Percentiles rank a stretch among this genome's conserved stretches.
Evolutionary conservation across 257 asterid species (phyloP).

Genomic region (Ballota nigra): DNA sequence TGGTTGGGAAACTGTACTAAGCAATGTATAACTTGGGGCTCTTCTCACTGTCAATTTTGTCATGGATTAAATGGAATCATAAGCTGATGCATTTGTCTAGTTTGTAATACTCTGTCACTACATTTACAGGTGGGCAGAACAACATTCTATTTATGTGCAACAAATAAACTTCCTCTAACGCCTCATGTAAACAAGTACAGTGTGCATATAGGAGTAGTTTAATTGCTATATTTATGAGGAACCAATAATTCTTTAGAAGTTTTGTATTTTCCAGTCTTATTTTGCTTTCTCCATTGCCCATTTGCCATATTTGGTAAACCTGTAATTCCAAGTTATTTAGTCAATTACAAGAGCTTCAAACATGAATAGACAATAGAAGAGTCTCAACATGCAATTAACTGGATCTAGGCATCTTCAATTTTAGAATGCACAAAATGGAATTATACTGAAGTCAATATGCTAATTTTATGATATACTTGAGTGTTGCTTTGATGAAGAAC

Average conservation of each 20-base stretch:
- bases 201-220: neutral
- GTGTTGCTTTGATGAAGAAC: neutral
- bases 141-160: neutral
- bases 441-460: neutral
- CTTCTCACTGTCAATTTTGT: neutral
- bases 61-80: neutral
- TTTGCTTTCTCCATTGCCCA: neutral
- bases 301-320: neutral
- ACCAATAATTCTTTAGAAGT: neutral
- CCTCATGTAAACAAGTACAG: neutral
- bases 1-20: too few relatives aligned
- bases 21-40: neutral
- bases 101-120: neutral
- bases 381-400: neutral
- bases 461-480: neutral
- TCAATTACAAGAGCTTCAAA: constrained; percentile 2
- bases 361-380: constrained; percentile 1
- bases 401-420: neutral
- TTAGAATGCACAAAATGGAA: neutral
- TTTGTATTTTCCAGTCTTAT: neutral
- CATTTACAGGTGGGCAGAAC: neutral
- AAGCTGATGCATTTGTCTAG: neutral
- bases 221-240: neutral
- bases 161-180: neutral
- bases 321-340: constrained; percentile 3